Evolutionary conservation across 331 rosid species (phyloP).

Genomic region (Prunus yedoensis): DNA sequence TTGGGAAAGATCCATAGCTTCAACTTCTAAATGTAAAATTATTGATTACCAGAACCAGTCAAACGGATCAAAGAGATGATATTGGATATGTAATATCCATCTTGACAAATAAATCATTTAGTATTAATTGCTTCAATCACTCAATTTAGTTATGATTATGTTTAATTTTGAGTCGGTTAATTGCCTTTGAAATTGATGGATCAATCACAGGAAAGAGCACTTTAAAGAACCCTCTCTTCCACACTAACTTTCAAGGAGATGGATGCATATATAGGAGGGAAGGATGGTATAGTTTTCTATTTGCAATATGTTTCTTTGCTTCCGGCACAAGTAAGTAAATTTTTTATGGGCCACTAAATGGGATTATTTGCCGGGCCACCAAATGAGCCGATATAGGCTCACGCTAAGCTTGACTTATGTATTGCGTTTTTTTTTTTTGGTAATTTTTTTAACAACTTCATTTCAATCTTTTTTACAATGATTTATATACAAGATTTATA

Average conservation of each 20-base stretch:
- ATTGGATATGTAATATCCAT: too few species aligned
- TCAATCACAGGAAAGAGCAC: conserved; percentile 66
- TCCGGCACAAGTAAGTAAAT: background rate
- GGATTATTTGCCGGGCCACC: too few species aligned
- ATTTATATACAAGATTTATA: too few species aligned
- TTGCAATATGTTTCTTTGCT: background rate
- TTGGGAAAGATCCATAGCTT: background rate
- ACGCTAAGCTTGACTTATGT: too few species aligned
- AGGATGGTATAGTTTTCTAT: conserved; percentile 32
- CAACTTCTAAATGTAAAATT: background rate
- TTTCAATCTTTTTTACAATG: too few species aligned
- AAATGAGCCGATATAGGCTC: too few species aligned
- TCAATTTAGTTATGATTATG: background rate
- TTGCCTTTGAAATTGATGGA: background rate
- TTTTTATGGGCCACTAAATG: too few species aligned
- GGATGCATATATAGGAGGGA: conserved; percentile 54
- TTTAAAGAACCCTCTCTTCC: conserved; percentile 63
- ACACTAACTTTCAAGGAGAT: conserved; percentile 62
- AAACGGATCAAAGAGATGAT: background rate
- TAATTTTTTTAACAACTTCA: too few species aligned
- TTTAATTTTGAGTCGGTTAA: background rate
- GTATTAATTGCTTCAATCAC: background rate
- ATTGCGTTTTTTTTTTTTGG: too few species aligned
- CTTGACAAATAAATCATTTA: too few species aligned
- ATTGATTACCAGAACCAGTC: background rate